Conservation (phyloP, 1,284 basidiomycete species). For the Papiliotrema terrestris region DNA sequence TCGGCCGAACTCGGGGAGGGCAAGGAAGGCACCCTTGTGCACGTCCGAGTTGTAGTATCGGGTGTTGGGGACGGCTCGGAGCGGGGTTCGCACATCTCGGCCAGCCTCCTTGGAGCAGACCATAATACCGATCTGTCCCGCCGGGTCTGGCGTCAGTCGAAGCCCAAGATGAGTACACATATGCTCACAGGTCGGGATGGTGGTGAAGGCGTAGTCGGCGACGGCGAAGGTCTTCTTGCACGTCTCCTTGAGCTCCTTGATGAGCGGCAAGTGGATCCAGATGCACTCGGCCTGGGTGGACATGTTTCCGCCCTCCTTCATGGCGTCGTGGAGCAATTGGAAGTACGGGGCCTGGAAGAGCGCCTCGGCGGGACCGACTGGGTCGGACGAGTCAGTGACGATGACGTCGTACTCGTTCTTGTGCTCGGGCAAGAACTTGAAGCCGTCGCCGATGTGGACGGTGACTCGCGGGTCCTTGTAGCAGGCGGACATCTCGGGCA, state of each 20-base stretch:
- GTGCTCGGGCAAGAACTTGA: conserved; percentile 92
- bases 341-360: conserved; percentile 99
- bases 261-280: conserved; percentile 91
- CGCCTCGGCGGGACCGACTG: conserved; percentile 89
- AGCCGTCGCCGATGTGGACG: conserved; percentile 91
- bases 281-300: conserved; percentile 95
- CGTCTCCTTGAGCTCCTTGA: conserved; percentile 70
- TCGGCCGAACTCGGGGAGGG: conserved; percentile 84
- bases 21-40: conserved; percentile 77
- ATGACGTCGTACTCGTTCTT: conserved; percentile 93
- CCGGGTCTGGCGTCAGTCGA: conserved; percentile 59
- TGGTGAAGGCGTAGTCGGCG: conserved; percentile 90
- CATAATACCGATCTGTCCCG: conserved; percentile 95
- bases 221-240: conserved; percentile 77
- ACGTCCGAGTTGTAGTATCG: conserved; percentile 84
- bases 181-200: conserved; percentile 76
- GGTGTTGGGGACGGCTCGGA: conserved; percentile 65
- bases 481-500: conserved; percentile 90
- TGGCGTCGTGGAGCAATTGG: conserved; percentile 83
- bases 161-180: neutral
- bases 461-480: conserved; percentile 79
- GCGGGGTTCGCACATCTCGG: conserved; percentile 66
- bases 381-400: conserved; percentile 98
- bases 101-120: conserved; percentile 77
- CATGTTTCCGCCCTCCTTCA: conserved; percentile 87